phyloP scores from a whole-genome alignment of 345 rosid species.

The Salix udensis region DNA sequence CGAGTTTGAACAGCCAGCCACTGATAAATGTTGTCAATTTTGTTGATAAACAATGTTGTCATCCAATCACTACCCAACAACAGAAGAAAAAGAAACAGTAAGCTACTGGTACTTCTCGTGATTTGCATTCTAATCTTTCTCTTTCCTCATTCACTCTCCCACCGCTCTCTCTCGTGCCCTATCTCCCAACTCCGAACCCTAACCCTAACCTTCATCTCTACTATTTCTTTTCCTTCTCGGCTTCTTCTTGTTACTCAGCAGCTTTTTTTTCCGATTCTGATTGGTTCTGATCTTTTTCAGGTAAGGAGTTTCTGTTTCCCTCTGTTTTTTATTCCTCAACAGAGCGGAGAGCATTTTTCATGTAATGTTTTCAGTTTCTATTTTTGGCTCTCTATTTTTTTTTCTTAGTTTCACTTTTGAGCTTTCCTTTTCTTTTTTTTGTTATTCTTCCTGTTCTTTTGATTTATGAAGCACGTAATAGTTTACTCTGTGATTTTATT shows the following conservation, averaged over 20 bases:
- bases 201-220: conserved; percentile 1
- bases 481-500: too few relatives aligned
- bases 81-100: not conserved
- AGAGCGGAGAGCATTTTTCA: not conserved
- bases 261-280: not conserved
- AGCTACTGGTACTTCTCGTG: conserved; percentile 32
- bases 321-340: not conserved
- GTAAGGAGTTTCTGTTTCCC: not conserved
- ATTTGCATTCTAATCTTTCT: conserved; percentile 26
- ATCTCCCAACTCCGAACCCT: conserved; percentile 12
- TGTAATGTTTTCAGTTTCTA: not conserved
- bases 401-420: too few relatives aligned
- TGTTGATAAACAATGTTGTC: not conserved
- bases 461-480: too few relatives aligned
- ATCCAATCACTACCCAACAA: not conserved
- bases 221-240: conserved; percentile 1
- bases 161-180: conserved; percentile 34
- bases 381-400: not conserved
- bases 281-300: not conserved
- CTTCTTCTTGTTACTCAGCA: not conserved
- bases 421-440: not conserved
- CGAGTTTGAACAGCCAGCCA: not conserved
- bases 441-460: not conserved
- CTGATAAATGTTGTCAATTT: not conserved
- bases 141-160: conserved; percentile 39